Percentiles rank a stretch among this genome's conserved stretches.
These are phyloP conservation scores for Phytophthora sp. DNA, from an alignment of 352 stramenopile genomes.

Conservation along the genomic window DNA sequence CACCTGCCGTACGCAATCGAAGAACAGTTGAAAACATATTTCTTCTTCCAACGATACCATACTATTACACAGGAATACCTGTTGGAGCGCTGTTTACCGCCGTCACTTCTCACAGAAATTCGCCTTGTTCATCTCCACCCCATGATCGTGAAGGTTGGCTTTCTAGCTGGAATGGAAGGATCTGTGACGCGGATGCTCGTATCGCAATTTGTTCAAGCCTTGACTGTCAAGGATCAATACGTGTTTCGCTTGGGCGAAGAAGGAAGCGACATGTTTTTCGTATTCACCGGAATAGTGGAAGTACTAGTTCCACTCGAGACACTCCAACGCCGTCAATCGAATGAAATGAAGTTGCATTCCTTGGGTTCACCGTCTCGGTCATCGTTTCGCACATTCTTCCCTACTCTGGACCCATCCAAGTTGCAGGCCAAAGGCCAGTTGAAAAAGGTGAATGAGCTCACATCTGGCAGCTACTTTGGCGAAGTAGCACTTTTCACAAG, in stretches of 20 bases:
- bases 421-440: constrained; percentile 30
- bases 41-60: constrained; percentile 69
- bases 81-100: constrained; percentile 53
- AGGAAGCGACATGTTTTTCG: constrained; percentile 66
- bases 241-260: constrained; percentile 54
- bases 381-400: constrained; percentile 28
- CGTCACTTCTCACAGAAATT: constrained; percentile 63
- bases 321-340: constrained; percentile 31
- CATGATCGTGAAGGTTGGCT: constrained; percentile 65
- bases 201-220: constrained; percentile 48
- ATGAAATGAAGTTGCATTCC: constrained; percentile 27
- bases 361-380: constrained; percentile 15
- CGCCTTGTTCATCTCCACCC: constrained; percentile 56
- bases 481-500: constrained; percentile 57
- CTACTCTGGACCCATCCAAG: constrained; percentile 25
- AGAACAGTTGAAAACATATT: constrained; percentile 68
- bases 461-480: constrained; percentile 57
- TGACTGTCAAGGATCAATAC: constrained; percentile 56
- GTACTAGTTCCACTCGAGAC: constrained; percentile 50
- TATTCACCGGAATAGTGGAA: constrained; percentile 59
- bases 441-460: constrained; percentile 70
- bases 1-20: constrained; percentile 46
- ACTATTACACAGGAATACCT: constrained; percentile 67
- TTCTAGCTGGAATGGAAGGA: constrained; percentile 55
- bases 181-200: constrained; percentile 63